Evolutionary conservation across 768 basidiomycete species (phyloP).

Genomic region (Tulasnella sp.): DNA sequence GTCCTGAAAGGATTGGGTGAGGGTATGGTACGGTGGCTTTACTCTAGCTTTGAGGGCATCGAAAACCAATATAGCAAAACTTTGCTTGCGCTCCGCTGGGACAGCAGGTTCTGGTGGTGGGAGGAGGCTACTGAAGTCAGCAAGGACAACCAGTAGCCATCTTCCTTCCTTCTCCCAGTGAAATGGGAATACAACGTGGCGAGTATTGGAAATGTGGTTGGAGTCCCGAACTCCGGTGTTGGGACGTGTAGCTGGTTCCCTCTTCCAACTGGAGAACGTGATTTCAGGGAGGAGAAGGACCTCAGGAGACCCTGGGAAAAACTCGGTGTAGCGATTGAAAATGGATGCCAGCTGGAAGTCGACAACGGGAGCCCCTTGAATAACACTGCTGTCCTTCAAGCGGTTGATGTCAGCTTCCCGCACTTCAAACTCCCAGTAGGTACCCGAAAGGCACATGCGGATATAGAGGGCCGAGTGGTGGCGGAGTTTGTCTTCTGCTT

Average conservation of each 20-base stretch:
- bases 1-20: neutral
- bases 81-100: neutral
- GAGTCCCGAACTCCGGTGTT: neutral
- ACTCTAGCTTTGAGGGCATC: neutral
- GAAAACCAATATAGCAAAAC: neutral
- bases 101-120: neutral
- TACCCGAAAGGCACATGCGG: neutral
- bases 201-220: neutral
- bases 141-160: neutral
- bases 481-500: neutral
- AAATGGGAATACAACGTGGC: neutral
- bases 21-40: neutral
- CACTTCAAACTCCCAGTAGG: neutral
- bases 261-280: neutral
- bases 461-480: neutral
- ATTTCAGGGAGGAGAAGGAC: neutral
- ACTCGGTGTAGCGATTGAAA: neutral
- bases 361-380: neutral
- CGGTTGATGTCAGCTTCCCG: neutral
- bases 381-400: neutral
- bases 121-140: neutral
- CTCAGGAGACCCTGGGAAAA: neutral
- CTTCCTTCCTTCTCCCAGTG: neutral
- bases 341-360: neutral
- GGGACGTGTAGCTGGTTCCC: neutral